Percentiles rank a stretch among this genome's conserved stretches.
Conservation (phyloP, 192 early-diverging fungal genomes). For the Polychytrium aggregatum region DNA sequence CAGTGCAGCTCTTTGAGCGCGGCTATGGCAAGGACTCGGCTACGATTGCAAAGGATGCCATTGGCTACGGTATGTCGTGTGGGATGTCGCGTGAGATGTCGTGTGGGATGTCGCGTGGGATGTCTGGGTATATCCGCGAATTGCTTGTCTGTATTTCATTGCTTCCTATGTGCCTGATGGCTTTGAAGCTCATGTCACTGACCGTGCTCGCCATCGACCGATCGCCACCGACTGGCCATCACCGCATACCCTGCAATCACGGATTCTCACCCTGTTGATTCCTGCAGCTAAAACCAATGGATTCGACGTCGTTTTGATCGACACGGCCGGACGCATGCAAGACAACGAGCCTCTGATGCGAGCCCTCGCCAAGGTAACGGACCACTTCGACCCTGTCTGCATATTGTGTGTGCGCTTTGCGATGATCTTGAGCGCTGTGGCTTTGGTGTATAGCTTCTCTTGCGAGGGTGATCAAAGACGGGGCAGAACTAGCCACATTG, state of each 20-base stretch:
- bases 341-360: slow-evolving; percentile 98
- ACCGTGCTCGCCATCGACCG: background rate
- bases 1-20: slow-evolving; percentile 86
- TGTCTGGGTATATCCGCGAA: no score
- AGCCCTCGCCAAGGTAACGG: slow-evolving; percentile 75
- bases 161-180: no score
- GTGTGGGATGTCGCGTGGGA: no score
- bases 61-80: slow-evolving; percentile 52
- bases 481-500: no score
- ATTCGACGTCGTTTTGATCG: slow-evolving; percentile 88
- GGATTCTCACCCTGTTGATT: background rate
- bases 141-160: no score
- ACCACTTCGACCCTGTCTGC: no score
- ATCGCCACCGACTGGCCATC: no score
- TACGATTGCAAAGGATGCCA: slow-evolving; percentile 88
- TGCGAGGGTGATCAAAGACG: no score
- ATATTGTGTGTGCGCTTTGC: no score
- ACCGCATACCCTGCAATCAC: no score
- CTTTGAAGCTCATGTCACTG: no score
- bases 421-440: background rate
- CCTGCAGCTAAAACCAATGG: slow-evolving; percentile 43
- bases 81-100: no score
- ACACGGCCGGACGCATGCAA: slow-evolving; percentile 97
- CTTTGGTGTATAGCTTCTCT: background rate
- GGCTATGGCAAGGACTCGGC: slow-evolving; percentile 98